A percentile compares a stretch with the other conserved stretches of the same genome.
phyloP scores from a whole-genome alignment of 2,329 filamentous ascomycete species.

The Ascochyta fabae region DNA sequence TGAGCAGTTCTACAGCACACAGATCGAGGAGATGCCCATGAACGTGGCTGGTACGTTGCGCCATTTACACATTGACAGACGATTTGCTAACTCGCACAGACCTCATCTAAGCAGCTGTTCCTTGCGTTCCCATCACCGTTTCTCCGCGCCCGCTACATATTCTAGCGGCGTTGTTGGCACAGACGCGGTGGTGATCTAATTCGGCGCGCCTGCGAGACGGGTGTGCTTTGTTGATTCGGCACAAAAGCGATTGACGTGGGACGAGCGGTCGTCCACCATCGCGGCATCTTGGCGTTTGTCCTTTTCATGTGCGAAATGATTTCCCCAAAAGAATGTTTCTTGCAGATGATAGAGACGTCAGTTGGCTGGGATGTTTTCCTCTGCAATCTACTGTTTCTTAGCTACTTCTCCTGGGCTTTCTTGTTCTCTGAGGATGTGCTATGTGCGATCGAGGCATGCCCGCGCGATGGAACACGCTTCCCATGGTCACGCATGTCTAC shows the following conservation, averaged over 20 bases:
- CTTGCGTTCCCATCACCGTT: slow-evolving; percentile 35
- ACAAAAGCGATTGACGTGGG: slow-evolving; percentile 47
- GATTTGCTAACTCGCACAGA: slow-evolving; percentile 33
- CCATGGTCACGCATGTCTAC: slow-evolving; percentile 45
- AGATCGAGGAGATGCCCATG: slow-evolving; percentile 99
- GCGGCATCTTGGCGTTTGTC: slow-evolving; percentile 52
- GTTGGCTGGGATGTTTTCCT: slow-evolving; percentile 38
- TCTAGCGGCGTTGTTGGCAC: slow-evolving; percentile 33
- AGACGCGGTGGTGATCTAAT: slow-evolving; percentile 43
- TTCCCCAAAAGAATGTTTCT: slow-evolving; percentile 46
- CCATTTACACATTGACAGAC: not conserved
- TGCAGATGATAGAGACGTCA: slow-evolving; percentile 47
- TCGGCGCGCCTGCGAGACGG: slow-evolving; percentile 41
- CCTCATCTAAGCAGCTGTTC: slow-evolving; percentile 48
- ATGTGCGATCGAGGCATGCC: slow-evolving; percentile 46
- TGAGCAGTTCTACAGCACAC: slow-evolving; percentile 99
- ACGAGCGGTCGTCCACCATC: slow-evolving; percentile 41
- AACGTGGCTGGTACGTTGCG: slow-evolving; percentile 69
- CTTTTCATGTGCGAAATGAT: slow-evolving; percentile 49
- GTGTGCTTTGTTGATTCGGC: slow-evolving; percentile 33
- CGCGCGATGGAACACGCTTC: slow-evolving; percentile 40
- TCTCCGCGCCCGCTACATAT: slow-evolving; percentile 31
- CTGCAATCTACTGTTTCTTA: slow-evolving; percentile 44
- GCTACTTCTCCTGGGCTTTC: slow-evolving; percentile 37
- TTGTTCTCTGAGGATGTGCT: slow-evolving; percentile 41